Evolutionary conservation across 208 protist species (phyloP).

Genomic region (Acanthamoeba triangularis): DNA sequence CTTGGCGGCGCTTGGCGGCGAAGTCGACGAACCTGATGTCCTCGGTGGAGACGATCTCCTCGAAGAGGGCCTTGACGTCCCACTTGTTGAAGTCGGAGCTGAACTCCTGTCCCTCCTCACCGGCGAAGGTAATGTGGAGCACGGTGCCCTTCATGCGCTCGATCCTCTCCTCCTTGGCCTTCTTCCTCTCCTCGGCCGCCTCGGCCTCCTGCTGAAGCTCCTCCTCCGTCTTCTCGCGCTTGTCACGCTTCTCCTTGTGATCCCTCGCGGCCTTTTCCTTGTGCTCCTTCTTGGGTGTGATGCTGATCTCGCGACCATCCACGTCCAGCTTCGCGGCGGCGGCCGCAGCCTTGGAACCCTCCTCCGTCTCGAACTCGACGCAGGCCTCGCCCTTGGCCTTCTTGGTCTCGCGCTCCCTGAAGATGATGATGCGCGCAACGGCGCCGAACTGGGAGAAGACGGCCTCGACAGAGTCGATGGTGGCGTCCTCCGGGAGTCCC

Average conservation of each 20-base stretch:
- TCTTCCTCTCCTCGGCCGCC: not conserved
- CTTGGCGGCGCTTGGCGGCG: no score
- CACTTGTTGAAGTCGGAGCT: not conserved
- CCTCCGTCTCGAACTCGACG: constrained; percentile 67
- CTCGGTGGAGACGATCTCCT: not conserved
- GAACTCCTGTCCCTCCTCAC: not conserved
- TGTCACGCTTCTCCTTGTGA: not conserved
- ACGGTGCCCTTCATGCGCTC: constrained; percentile 24
- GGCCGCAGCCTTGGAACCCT: not conserved
- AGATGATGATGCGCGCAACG: constrained; percentile 15
- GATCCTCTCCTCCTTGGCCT: not conserved
- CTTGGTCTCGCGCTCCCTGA: constrained; percentile 51
- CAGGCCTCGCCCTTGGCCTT: constrained; percentile 66
- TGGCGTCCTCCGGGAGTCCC: constrained; percentile 40
- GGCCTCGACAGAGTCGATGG: constrained; percentile 45
- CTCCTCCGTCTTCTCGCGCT: not conserved
- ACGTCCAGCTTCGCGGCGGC: not conserved
- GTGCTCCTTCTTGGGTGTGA: not conserved
- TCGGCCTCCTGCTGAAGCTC: not conserved
- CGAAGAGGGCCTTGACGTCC: constrained; percentile 8
- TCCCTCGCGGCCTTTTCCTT: not conserved
- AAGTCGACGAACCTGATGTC: constrained; percentile 1
- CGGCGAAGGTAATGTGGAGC: not conserved
- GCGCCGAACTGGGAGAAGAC: constrained; percentile 16
- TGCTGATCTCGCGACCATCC: constrained; percentile 9